Evolutionary conservation across 2,329 filamentous ascomycete genomes (phyloP).

Genomic region (Pseudocercospora pini-densiflorae): DNA sequence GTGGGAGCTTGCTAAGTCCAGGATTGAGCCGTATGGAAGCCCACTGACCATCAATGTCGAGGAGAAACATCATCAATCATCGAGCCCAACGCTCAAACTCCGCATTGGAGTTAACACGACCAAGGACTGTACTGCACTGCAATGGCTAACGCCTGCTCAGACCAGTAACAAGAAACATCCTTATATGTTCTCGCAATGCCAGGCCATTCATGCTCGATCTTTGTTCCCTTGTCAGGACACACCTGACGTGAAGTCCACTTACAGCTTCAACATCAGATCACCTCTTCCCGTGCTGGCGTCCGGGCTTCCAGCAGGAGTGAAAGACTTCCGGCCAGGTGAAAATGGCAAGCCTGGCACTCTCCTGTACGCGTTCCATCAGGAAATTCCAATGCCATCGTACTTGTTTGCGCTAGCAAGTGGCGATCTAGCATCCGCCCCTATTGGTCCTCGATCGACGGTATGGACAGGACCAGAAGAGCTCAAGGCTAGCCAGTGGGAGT

Average conservation of each 20-base stretch:
- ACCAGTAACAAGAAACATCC: slow-evolving; percentile 95
- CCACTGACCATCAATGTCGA: slow-evolving; percentile 67
- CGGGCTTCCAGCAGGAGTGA: slow-evolving; percentile 67
- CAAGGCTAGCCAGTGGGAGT: slow-evolving; percentile 82
- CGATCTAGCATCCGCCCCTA: slow-evolving; percentile 82
- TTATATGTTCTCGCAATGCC: slow-evolving; percentile 98
- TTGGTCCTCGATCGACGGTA: slow-evolving; percentile 83
- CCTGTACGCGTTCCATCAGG: slow-evolving; percentile 85
- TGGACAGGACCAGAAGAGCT: slow-evolving; percentile 89
- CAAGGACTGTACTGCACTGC: slow-evolving; percentile 83
- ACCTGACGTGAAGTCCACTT: slow-evolving; percentile 95
- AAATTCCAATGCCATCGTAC: slow-evolving; percentile 91
- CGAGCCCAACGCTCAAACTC: slow-evolving; percentile 37
- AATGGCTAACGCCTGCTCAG: slow-evolving; percentile 93
- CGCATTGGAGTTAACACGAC: slow-evolving; percentile 70
- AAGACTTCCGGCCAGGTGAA: slow-evolving; percentile 56
- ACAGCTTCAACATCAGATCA: slow-evolving; percentile 85
- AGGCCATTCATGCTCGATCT: slow-evolving; percentile 92
- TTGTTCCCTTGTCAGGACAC: slow-evolving; percentile 98
- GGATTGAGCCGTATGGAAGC: slow-evolving; percentile 73
- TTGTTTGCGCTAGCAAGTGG: slow-evolving; percentile 88
- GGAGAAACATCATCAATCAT: slow-evolving; percentile 43
- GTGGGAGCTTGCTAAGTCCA: slow-evolving; percentile 71
- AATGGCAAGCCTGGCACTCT: slow-evolving; percentile 60
- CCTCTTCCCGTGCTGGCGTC: slow-evolving; percentile 90